These are phyloP conservation scores for Aspergillus sclerotioniger DNA, from an alignment of 495 filamentous ascomycete species.

Conservation along the genomic window DNA sequence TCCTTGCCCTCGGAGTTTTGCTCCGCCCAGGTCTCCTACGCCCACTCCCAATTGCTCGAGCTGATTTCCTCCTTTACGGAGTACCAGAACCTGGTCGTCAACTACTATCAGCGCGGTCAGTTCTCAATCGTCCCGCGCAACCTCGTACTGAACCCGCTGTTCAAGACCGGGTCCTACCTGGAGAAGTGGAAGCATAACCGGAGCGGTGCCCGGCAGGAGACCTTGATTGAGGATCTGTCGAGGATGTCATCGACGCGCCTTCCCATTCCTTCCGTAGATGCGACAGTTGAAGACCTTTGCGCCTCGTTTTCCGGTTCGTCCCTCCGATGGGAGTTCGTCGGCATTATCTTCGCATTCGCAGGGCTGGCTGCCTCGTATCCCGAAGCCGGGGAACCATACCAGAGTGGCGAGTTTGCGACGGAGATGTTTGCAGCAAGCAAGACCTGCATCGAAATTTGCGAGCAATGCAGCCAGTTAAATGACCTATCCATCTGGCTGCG, in stretches of 20 bases:
- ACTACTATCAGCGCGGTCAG: background rate
- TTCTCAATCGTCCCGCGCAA: background rate
- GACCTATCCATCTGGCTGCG: constrained; percentile 6
- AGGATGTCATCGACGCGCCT: background rate
- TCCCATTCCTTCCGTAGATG: background rate
- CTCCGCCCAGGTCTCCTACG: background rate
- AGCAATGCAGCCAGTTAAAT: constrained; percentile 6
- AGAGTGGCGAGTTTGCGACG: background rate
- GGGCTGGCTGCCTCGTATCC: constrained; percentile 3
- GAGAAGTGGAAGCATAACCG: background rate
- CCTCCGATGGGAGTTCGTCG: constrained; percentile 6
- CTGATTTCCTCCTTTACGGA: background rate
- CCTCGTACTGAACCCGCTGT: background rate
- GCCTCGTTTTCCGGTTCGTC: background rate
- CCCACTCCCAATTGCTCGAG: background rate
- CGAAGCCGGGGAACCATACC: background rate
- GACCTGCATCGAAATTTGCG: constrained; percentile 9
- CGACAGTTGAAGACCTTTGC: background rate
- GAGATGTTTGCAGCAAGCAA: constrained; percentile 10
- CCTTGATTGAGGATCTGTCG: too few relatives aligned
- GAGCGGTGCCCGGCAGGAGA: background rate
- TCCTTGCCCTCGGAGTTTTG: background rate
- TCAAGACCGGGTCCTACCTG: background rate
- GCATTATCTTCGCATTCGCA: constrained; percentile 1
- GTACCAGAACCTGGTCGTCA: background rate